A percentile compares a stretch with the other conserved stretches of the same genome.
phyloP scores from a whole-genome alignment of 331 rosid species.

The Pyracantha coccinea region DNA sequence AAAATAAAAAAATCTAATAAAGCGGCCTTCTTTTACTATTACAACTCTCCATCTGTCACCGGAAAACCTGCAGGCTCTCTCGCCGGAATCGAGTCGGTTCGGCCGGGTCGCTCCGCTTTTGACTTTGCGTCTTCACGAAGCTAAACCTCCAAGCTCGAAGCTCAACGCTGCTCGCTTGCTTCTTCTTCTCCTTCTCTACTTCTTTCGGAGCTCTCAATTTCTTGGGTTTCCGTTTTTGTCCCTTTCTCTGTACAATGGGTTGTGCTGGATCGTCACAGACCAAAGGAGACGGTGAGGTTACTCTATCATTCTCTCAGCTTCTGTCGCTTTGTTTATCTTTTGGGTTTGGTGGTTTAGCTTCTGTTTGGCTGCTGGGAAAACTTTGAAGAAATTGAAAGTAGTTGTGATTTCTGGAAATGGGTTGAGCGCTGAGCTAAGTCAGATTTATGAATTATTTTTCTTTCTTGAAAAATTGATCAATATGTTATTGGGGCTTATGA shows the following conservation, averaged over 20 bases:
- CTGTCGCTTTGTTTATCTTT: not conserved
- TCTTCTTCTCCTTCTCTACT: not conserved
- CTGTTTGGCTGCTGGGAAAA: conserved; percentile 16
- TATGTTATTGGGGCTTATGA: not conserved
- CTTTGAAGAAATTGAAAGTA: not conserved
- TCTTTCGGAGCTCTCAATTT: not conserved
- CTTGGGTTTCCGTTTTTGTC: not conserved
- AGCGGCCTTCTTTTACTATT: not conserved
- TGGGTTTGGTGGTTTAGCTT: conserved; percentile 8
- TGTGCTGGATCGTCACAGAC: conserved; percentile 87
- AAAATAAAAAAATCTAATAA: not conserved
- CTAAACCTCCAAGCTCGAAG: not conserved
- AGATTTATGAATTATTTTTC: not conserved
- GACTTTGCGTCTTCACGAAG: conserved; percentile 37
- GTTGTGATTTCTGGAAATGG: not conserved
- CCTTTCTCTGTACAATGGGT: conserved; percentile 49
- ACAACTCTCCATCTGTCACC: conserved; percentile 1
- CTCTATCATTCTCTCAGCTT: not conserved
- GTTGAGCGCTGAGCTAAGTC: not conserved
- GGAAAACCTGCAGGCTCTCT: conserved; percentile 11
- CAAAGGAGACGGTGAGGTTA: conserved; percentile 67
- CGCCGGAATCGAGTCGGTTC: conserved; percentile 18
- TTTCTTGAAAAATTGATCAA: not conserved
- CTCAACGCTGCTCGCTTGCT: not conserved
- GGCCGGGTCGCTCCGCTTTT: conserved; percentile 13